Conservation (phyloP, 164 flowering plant species). For the Berberis thunbergii region DNA sequence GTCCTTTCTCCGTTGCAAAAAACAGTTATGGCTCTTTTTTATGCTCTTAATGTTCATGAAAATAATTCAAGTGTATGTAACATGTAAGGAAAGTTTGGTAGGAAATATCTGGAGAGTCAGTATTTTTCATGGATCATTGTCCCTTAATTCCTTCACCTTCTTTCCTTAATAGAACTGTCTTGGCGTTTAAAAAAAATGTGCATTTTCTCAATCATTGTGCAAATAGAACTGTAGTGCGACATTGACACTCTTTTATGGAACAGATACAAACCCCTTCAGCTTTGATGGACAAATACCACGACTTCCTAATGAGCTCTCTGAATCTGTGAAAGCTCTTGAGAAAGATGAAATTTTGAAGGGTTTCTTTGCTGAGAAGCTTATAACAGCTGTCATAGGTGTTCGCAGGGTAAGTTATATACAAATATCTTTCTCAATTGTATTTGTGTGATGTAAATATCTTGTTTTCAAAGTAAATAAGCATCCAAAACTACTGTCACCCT, state of each 20-base stretch:
- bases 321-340: constrained; percentile 68
- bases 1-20: too few species aligned
- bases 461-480: neutral
- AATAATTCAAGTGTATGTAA: too few species aligned
- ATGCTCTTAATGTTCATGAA: too few species aligned
- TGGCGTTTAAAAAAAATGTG: neutral
- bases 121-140: too few species aligned
- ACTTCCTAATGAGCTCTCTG: constrained; percentile 66
- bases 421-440: neutral
- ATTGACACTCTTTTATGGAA: constrained; percentile 5
- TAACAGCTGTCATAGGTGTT: constrained; percentile 59
- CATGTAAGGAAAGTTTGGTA: too few species aligned
- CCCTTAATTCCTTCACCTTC: too few species aligned
- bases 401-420: constrained; percentile 53
- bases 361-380: constrained; percentile 64
- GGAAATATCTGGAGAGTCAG: too few species aligned
- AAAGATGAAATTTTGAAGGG: constrained; percentile 47
- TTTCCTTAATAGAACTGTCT: too few species aligned
- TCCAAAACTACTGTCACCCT: neutral
- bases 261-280: constrained; percentile 60
- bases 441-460: neutral
- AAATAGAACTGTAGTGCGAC: neutral
- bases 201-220: neutral
- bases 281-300: constrained; percentile 34
- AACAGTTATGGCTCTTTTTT: too few species aligned